phyloP scores from a whole-genome alignment of 257 asterid genomes.

The Solanum infundibuliforme region DNA sequence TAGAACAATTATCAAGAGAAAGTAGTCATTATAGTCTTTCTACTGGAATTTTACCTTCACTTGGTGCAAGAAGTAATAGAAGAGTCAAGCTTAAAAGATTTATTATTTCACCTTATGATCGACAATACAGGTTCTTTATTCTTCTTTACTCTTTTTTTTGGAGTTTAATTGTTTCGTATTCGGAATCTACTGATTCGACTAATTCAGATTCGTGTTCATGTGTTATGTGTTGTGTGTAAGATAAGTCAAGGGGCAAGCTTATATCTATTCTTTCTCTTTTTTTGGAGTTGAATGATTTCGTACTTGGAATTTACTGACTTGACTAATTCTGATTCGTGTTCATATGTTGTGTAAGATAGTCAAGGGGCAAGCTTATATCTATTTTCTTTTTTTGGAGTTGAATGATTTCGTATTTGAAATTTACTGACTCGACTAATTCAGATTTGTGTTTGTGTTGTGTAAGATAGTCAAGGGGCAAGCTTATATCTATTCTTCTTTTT shows the following conservation, averaged over 20 bases:
- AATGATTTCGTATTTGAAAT: too few species aligned
- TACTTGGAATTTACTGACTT: too few species aligned
- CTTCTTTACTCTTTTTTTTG: background rate
- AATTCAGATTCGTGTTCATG: background rate
- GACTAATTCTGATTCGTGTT: background rate
- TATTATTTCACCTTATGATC: conserved; percentile 34
- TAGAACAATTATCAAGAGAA: conserved; percentile 34
- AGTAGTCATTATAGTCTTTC: conserved; percentile 38
- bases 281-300: background rate
- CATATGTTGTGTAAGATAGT: background rate
- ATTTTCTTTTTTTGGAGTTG: background rate
- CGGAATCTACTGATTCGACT: background rate
- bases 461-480: background rate
- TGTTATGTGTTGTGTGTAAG: background rate
- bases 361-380: background rate
- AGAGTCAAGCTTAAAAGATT: conserved; percentile 27
- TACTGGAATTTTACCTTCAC: conserved; percentile 46
- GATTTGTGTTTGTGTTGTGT: background rate
- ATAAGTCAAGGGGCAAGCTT: background rate
- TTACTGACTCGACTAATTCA: background rate
- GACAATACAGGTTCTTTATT: conserved; percentile 25
- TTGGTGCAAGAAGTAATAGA: conserved; percentile 41
- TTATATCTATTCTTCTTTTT: background rate
- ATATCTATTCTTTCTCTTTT: background rate
- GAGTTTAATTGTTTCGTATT: background rate